phyloP scores from a whole-genome alignment of 2,329 filamentous ascomycete genomes.

The Aulographum hederae region DNA sequence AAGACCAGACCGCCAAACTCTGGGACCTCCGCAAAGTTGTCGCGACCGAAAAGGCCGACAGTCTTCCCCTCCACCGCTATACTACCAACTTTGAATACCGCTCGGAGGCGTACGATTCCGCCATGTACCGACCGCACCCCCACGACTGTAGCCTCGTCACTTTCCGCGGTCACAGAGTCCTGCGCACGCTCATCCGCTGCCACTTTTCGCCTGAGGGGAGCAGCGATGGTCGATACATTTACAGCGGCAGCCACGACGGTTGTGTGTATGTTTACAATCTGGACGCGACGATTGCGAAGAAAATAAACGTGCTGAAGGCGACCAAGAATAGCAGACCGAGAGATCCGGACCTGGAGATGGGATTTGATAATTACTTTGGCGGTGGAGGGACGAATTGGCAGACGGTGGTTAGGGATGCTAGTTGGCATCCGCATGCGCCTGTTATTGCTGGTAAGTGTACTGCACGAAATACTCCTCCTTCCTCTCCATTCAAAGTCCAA shows the following conservation, averaged over 20 bases:
- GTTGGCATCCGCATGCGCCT: constrained; percentile 76
- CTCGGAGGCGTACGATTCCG: constrained; percentile 44
- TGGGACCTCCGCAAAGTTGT: constrained; percentile 92
- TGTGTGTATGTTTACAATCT: constrained; percentile 86
- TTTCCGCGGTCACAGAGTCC: constrained; percentile 75
- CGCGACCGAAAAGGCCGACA: constrained; percentile 44
- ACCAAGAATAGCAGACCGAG: constrained; percentile 44
- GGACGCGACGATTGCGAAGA: constrained; percentile 65
- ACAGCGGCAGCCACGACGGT: constrained; percentile 78
- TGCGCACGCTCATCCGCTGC: constrained; percentile 81
- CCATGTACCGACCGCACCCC: constrained; percentile 53
- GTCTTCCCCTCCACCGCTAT: constrained; percentile 32
- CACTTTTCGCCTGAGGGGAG: constrained; percentile 82
- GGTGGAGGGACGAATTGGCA: constrained; percentile 44
- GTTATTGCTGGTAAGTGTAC: constrained; percentile 48
- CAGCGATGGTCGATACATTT: constrained; percentile 82
- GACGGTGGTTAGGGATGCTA: constrained; percentile 71
- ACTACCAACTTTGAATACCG: constrained; percentile 60
- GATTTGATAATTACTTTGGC: constrained; percentile 36
- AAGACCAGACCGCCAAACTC: constrained; percentile 93
- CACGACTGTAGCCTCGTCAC: constrained; percentile 86
- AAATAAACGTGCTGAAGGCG: constrained; percentile 58
- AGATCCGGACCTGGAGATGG: constrained; percentile 30
- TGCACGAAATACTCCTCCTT: background rate
- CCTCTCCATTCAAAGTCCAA: constrained; percentile 1